Percentiles rank a stretch among this genome's conserved stretches.
These are phyloP conservation scores for Cyclotella distinguenda DNA, from an alignment of 108 stramenopile species.

Conservation along the genomic window DNA sequence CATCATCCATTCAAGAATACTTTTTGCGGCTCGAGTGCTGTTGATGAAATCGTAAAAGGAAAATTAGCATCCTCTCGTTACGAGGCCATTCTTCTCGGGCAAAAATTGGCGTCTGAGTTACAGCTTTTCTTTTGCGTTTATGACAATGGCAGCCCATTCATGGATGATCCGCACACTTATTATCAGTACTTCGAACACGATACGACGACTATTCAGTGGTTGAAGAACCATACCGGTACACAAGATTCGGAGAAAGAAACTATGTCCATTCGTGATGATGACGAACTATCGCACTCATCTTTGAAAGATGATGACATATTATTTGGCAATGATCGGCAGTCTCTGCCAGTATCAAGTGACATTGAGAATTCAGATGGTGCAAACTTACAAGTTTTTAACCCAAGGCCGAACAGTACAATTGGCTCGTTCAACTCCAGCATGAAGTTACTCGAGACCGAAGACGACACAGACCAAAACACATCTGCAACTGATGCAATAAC, in stretches of 20 bases:
- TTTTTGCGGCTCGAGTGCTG: conserved; percentile 5
- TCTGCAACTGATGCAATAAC: background rate
- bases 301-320: conserved; percentile 5
- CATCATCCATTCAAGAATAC: conserved; percentile 10
- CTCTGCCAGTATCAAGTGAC: too few species aligned
- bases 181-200: conserved; percentile 3
- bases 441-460: conserved; percentile 1
- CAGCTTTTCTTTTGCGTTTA: background rate
- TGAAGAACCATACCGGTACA: background rate
- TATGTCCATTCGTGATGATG: background rate
- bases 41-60: conserved; percentile 5
- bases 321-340: too few species aligned
- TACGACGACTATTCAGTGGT: background rate
- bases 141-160: conserved; percentile 1
- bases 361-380: background rate
- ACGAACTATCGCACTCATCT: conserved; percentile 3
- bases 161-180: conserved; percentile 11
- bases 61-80: conserved; percentile 12
- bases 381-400: background rate
- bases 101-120: conserved; percentile 10
- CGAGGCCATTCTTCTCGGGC: conserved; percentile 17
- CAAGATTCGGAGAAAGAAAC: background rate
- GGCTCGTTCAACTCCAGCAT: conserved; percentile 8
- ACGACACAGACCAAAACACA: conserved; percentile 3
- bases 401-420: background rate